phyloP scores from a whole-genome alignment of 495 filamentous ascomycete species.

The Elaphomyces granulatus region DNA sequence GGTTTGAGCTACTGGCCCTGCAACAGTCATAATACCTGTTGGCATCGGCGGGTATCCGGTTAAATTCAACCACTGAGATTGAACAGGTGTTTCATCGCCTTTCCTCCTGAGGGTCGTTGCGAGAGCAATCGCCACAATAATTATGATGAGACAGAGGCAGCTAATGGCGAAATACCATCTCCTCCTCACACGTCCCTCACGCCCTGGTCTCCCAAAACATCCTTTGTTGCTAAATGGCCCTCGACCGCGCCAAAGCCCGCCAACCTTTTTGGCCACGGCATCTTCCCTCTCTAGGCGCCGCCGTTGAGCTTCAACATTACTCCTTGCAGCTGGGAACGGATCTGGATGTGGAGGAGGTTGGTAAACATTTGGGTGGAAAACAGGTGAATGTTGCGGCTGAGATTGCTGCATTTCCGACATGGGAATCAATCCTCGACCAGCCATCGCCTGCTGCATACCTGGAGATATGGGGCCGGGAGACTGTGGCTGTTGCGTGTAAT shows the following conservation, averaged over 20 bases:
- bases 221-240: constrained; percentile 43
- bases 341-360: constrained; percentile 10
- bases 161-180: constrained; percentile 44
- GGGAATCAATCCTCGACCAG: constrained; percentile 29
- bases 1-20: constrained; percentile 43
- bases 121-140: constrained; percentile 44
- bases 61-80: constrained; percentile 62
- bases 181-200: constrained; percentile 48
- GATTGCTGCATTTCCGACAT: constrained; percentile 27
- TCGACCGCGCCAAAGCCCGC: constrained; percentile 46
- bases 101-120: constrained; percentile 45
- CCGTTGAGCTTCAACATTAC: constrained; percentile 37
- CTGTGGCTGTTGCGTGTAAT: constrained; percentile 8
- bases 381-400: background rate
- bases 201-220: constrained; percentile 45
- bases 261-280: constrained; percentile 34
- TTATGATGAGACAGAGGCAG: constrained; percentile 38
- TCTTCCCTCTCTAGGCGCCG: constrained; percentile 52
- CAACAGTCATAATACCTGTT: constrained; percentile 64
- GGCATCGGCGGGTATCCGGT: constrained; percentile 78
- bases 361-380: background rate
- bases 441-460: constrained; percentile 27
- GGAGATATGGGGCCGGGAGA: constrained; percentile 28
- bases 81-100: constrained; percentile 23
- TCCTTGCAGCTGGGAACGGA: constrained; percentile 20